Evolutionary conservation across 345 rosid species (phyloP), one percentile per base, ranked within the genome.

Genomic region (Conringia planisiliqua): DNA sequence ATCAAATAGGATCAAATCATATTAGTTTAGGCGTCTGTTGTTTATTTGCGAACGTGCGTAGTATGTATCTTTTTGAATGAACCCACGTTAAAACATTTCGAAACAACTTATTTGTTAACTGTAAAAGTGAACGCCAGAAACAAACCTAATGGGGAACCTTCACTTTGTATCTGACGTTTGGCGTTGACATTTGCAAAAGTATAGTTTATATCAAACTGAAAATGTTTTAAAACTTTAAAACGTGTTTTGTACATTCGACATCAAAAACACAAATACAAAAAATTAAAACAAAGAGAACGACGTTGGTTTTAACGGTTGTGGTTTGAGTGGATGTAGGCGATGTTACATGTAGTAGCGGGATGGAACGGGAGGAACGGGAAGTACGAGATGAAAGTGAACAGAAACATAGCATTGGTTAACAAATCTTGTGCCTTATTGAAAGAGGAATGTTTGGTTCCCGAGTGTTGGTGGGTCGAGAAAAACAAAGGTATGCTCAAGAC

Each of bases 391-490:
- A 81, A 47, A 79, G 90, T 90, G 82, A 87, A 87, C 81, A 73
- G 98, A 68, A 86, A 87, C 78, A 39, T 93, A 87, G 93, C 92
- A 1, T 48, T 93, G 79, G 98, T 93, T 65, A 93, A 93, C 59
- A 93, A 93, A 72, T 86, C 90, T 0, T 78, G 85, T 42, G 88
- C 78, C 10, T 78, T 81, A 46, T 66, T 93, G 74, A 90, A 83
- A 73, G 87, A 85, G 18, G 97, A 90, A 73, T 86, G 81, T 29
- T 56, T 88, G 81, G 93, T 93, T 64, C 97, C 93, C 4, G 88
- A 79, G 40, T 82, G 86, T 0, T 93, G 98, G 98, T 89, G 98
- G 96, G 85, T 86, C 10, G 96, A 88, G 76, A 93, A 90, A 81
- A 90, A 93, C 83, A 93, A 86, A 81, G 96, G 97, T 8, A 69